Evolutionary conservation across 257 asterid genomes (phyloP), one percentile per base, ranked within the genome.

Genomic region (Cordia subcordata): DNA sequence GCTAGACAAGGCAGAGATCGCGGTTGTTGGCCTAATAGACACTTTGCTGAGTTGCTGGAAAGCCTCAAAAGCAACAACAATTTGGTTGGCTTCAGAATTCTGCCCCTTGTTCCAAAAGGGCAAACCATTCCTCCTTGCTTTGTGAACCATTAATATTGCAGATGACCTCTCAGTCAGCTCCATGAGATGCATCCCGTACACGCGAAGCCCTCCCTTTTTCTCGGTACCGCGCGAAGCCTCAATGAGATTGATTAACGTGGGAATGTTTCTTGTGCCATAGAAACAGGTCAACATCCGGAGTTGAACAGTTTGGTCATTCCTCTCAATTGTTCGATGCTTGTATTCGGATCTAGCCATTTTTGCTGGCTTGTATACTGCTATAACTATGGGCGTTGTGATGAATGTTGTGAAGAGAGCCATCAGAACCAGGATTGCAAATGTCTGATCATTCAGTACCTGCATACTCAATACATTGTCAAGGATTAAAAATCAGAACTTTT

Each of bases 341-440:
- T 79, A 79, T 44, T 77, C 71, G 10, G 65, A 18, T 19, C 58
- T 61, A 15, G 86, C 77, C 72, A 60, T 53, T 62, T 62, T 47
- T 11, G 88, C 91, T 0, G 95, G 91, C 72, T 74, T 83, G 55
- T 83, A 81, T 12, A 81, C 20, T 10, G 83, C 73, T 55, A 81
- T 57, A 13, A 83, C 95, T 11, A 73, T 23, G 5, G 92, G 95
- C 1, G 95, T 86, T 1, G 92, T 86, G 58, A 86, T 77, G 53
- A 85, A 83, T 14, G 95, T 85, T 16, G 92, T 85, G 92, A 85
- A 83, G 37, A 85, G 65, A 8, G 95, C 95, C 95, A 86, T 86
- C 35, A 86, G 27, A 55, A 86, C 88, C 95, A 86, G 72, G 55
- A 86, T 81, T 0, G 95, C 92, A 32, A 86, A 86, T 6, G 88